These are phyloP conservation scores for Akanthomyces dipterigenus DNA, from an alignment of 2,329 filamentous ascomycete species.

Conservation along the genomic window DNA sequence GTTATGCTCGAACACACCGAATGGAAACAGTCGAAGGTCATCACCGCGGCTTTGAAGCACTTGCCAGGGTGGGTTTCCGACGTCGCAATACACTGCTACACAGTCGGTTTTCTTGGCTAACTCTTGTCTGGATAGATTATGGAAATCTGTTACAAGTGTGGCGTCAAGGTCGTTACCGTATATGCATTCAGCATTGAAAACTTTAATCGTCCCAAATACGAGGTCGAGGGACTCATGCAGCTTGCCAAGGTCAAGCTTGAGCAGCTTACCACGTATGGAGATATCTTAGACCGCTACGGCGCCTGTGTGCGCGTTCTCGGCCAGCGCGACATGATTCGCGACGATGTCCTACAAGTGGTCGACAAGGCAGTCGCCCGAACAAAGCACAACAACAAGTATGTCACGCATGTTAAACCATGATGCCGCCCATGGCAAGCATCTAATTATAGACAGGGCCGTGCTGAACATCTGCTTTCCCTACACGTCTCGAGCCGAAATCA, in stretches of 20 bases:
- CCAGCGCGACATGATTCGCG: slow-evolving; percentile 73
- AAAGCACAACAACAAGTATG: slow-evolving; percentile 72
- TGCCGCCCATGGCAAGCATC: neutral
- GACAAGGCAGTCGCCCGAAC: slow-evolving; percentile 83
- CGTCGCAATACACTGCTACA: neutral
- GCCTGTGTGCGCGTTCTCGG: slow-evolving; percentile 81
- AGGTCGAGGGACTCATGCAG: slow-evolving; percentile 95
- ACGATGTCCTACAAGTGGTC: slow-evolving; percentile 82
- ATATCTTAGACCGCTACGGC: slow-evolving; percentile 86
- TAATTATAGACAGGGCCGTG: slow-evolving; percentile 35
- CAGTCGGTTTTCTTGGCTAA: slow-evolving; percentile 16
- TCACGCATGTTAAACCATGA: neutral
- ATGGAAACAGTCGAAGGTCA: slow-evolving; percentile 97
- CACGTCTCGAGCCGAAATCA: slow-evolving; percentile 92
- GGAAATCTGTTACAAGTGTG: slow-evolving; percentile 96
- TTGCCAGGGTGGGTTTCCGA: slow-evolving; percentile 64
- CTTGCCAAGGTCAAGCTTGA: slow-evolving; percentile 93
- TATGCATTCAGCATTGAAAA: slow-evolving; percentile 99
- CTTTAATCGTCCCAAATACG: slow-evolving; percentile 93
- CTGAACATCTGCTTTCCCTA: slow-evolving; percentile 98
- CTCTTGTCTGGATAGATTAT: slow-evolving; percentile 56
- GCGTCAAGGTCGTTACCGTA: slow-evolving; percentile 93
- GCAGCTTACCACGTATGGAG: slow-evolving; percentile 87
- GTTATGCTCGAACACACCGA: slow-evolving; percentile 81
- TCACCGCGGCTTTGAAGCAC: slow-evolving; percentile 88